Conservation (phyloP, 2,329 filamentous ascomycete species). For the Diaporthe capsici region DNA sequence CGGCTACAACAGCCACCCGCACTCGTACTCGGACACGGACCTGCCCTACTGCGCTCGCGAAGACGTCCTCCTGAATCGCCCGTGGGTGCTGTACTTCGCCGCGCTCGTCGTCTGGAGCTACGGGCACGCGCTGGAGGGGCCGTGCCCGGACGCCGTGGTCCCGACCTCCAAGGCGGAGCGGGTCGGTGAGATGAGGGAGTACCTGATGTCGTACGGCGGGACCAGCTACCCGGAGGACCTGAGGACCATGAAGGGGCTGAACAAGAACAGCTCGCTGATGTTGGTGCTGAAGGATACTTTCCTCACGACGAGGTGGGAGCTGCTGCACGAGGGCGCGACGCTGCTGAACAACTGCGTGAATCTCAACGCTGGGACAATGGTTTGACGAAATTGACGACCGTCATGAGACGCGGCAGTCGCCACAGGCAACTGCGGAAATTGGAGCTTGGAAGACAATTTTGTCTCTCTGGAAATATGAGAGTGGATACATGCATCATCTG, state of each 20-base stretch:
- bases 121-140: slow-evolving; percentile 89
- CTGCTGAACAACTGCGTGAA: slow-evolving; percentile 86
- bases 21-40: slow-evolving; percentile 45
- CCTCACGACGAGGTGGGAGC: slow-evolving; percentile 87
- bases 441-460: neutral
- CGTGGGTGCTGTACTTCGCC: slow-evolving; percentile 96
- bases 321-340: slow-evolving; percentile 88
- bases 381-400: slow-evolving; percentile 48
- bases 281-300: slow-evolving; percentile 88
- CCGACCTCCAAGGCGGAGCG: slow-evolving; percentile 75
- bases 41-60: slow-evolving; percentile 84
- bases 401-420: neutral
- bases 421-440: neutral
- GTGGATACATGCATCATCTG: neutral
- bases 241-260: slow-evolving; percentile 80
- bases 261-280: slow-evolving; percentile 85
- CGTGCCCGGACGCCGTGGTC: slow-evolving; percentile 67
- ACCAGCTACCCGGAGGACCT: slow-evolving; percentile 84
- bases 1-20: slow-evolving; percentile 50
- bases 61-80: slow-evolving; percentile 90
- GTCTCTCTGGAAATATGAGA: neutral
- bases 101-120: slow-evolving; percentile 96
- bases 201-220: slow-evolving; percentile 79
- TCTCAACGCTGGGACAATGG: slow-evolving; percentile 56
- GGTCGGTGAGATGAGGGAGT: slow-evolving; percentile 83